Percentiles rank a stretch among this genome's conserved stretches.
Evolutionary conservation across 139 green algal species (phyloP).

Genomic region (Marvania coccoides): DNA sequence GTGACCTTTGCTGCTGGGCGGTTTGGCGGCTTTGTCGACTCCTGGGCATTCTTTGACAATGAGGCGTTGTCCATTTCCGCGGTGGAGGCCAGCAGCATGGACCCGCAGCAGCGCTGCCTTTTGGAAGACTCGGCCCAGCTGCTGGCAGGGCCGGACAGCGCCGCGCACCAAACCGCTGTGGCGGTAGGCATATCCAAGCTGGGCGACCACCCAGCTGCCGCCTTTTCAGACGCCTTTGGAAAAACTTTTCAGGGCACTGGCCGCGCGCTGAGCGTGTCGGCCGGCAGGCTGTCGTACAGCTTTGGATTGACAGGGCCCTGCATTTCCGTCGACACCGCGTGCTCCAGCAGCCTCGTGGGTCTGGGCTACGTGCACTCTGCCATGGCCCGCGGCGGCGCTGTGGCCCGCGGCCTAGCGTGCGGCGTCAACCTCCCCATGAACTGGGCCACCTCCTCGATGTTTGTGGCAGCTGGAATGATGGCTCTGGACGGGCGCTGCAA

Average conservation of each 20-base stretch:
- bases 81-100: constrained; percentile 31
- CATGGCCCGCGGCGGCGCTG: not conserved
- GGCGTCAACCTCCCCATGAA: constrained; percentile 45
- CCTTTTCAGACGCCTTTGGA: not conserved
- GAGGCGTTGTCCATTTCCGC: constrained; percentile 29
- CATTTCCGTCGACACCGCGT: constrained; percentile 74
- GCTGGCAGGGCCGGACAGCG: not conserved
- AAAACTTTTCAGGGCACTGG: too few species aligned
- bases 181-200: constrained; percentile 38
- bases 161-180: constrained; percentile 5
- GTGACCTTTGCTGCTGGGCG: constrained; percentile 1
- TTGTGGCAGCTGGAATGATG: constrained; percentile 50
- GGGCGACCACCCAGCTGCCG: constrained; percentile 1
- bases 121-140: constrained; percentile 26
- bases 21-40: constrained; percentile 51
- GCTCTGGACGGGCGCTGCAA: constrained; percentile 57
- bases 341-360: constrained; percentile 65
- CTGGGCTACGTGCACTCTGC: constrained; percentile 29
- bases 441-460: constrained; percentile 25
- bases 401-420: not conserved
- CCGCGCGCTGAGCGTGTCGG: constrained; percentile 50
- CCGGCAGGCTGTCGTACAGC: constrained; percentile 61
- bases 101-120: constrained; percentile 67
- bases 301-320: constrained; percentile 61
- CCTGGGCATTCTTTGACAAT: constrained; percentile 30